These are phyloP conservation scores for Capsicum chinense DNA, from an alignment of 257 asterid genomes.

Conservation along the genomic window DNA sequence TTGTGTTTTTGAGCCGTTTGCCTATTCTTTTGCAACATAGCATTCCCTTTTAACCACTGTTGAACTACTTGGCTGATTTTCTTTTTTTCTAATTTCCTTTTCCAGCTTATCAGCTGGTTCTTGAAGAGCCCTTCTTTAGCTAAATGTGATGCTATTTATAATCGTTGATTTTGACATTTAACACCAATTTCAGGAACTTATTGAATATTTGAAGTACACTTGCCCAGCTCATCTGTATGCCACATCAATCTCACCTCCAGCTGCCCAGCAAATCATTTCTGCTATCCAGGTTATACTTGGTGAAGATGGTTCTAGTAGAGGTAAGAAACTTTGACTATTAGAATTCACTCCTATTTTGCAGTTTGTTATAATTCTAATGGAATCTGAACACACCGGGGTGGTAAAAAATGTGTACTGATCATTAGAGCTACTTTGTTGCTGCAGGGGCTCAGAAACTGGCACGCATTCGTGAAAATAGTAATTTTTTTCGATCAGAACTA, in stretches of 20 bases:
- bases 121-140: slow-evolving; percentile 18
- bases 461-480: slow-evolving; percentile 87
- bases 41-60: background rate
- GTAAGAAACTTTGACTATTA: slow-evolving; percentile 43
- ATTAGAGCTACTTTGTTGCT: slow-evolving; percentile 30
- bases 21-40: slow-evolving; percentile 13
- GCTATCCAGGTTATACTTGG: slow-evolving; percentile 89
- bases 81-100: slow-evolving; percentile 1
- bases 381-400: background rate
- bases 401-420: background rate
- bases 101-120: background rate
- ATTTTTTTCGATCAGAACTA: slow-evolving; percentile 86
- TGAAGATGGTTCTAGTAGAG: slow-evolving; percentile 98
- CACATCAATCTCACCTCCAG: slow-evolving; percentile 95
- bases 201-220: slow-evolving; percentile 73
- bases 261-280: slow-evolving; percentile 93
- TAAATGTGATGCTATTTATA: background rate
- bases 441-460: slow-evolving; percentile 94
- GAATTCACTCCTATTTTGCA: background rate
- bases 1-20: slow-evolving; percentile 22
- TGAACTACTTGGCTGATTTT: background rate
- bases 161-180: slow-evolving; percentile 24
- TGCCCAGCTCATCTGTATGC: slow-evolving; percentile 99
- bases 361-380: background rate
- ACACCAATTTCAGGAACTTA: slow-evolving; percentile 67